phyloP scores from a whole-genome alignment of 768 basidiomycete genomes.

The Suillus placidus region DNA sequence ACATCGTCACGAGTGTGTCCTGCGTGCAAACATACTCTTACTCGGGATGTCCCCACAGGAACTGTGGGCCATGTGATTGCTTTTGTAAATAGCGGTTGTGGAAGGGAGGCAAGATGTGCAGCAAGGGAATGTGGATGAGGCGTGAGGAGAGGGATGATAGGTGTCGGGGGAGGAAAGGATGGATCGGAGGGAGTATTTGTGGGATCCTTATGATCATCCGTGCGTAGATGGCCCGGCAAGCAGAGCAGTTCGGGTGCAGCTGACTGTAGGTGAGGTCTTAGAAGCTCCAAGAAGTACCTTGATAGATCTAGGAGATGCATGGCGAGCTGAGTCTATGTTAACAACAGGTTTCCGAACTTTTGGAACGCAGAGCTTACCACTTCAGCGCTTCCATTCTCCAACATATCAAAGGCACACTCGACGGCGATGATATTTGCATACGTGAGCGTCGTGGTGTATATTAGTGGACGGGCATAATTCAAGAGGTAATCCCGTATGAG shows the following conservation, averaged over 20 bases:
- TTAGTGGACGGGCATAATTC: constrained; percentile 89
- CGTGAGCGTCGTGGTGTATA: constrained; percentile 88
- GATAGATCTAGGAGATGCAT: constrained; percentile 24
- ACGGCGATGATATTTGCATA: constrained; percentile 76
- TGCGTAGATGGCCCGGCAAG: constrained; percentile 27
- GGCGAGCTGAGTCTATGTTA: constrained; percentile 41
- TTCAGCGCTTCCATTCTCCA: constrained; percentile 67
- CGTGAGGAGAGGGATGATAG: constrained; percentile 87
- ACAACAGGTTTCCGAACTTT: constrained; percentile 5
- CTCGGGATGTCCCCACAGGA: constrained; percentile 80
- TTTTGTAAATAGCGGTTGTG: constrained; percentile 58
- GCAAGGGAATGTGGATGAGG: constrained; percentile 76
- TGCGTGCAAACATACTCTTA: constrained; percentile 85
- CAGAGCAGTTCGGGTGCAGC: constrained; percentile 30
- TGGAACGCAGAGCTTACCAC: constrained; percentile 35
- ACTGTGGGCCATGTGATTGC: constrained; percentile 90
- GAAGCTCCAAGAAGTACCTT: constrained; percentile 35
- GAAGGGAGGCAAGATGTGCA: constrained; percentile 22
- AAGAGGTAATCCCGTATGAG: constrained; percentile 82
- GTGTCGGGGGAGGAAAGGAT: constrained; percentile 46
- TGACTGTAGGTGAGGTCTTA: constrained; percentile 33
- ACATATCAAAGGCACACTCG: constrained; percentile 77
- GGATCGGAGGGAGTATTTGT: neutral
- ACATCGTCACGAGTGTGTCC: constrained; percentile 70
- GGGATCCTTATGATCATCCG: neutral